Conservation (phyloP, 2,329 filamentous ascomycete genomes). For the Aspergillus quadrilineatus region DNA sequence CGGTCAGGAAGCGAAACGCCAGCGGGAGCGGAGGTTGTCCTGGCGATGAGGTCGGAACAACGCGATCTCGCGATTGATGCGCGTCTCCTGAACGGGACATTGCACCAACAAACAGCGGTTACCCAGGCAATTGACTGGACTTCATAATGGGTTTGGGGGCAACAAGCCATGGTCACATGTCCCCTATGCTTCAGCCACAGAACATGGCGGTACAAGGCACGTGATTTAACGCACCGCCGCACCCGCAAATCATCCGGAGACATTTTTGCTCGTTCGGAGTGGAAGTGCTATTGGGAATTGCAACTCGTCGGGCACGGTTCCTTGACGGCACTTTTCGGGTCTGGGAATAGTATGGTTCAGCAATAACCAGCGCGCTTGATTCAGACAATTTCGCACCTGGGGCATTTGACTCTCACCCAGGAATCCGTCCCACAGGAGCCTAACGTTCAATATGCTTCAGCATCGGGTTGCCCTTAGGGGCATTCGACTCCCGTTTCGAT, state of each 20-base stretch:
- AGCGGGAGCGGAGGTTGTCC: constrained; percentile 15
- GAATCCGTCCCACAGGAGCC: neutral
- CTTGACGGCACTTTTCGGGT: constrained; percentile 7
- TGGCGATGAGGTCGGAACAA: constrained; percentile 17
- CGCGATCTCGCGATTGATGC: neutral
- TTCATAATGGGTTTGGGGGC: neutral
- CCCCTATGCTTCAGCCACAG: constrained; percentile 4
- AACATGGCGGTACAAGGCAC: constrained; percentile 24
- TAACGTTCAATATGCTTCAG: constrained; percentile 58
- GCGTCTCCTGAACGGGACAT: neutral
- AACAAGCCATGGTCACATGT: too few species aligned
- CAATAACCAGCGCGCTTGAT: constrained; percentile 10
- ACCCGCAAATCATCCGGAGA: constrained; percentile 17
- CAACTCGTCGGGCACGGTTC: constrained; percentile 4
- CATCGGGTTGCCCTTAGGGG: constrained; percentile 60
- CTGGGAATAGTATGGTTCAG: constrained; percentile 16
- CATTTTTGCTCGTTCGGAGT: constrained; percentile 23
- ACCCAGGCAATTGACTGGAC: constrained; percentile 15
- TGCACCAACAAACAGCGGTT: constrained; percentile 9
- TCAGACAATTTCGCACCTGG: neutral
- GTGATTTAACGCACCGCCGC: constrained; percentile 20
- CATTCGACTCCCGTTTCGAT: constrained; percentile 50
- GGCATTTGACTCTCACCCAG: constrained; percentile 6
- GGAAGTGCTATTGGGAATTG: constrained; percentile 6
- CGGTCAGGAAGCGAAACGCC: neutral